phyloP scores from a whole-genome alignment of 2,329 filamentous ascomycete genomes.

The Madurella fahalii region DNA sequence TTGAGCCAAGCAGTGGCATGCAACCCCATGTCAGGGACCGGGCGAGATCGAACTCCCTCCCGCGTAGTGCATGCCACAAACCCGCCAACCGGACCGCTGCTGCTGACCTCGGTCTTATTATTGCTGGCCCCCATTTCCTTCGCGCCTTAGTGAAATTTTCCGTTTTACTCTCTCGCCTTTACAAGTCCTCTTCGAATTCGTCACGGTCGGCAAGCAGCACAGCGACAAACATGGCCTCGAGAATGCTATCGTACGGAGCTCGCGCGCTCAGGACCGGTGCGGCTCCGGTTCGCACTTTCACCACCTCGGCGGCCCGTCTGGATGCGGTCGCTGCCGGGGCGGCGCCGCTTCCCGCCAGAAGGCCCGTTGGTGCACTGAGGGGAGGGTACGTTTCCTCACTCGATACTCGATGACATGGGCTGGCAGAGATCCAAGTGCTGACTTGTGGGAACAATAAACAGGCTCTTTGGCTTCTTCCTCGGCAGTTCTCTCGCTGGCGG shows the following conservation, averaged over 20 bases:
- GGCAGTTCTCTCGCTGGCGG: conserved; percentile 75
- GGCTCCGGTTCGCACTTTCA: conserved; percentile 42
- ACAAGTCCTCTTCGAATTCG: neutral
- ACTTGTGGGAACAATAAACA: conserved; percentile 35
- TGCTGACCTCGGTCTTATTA: neutral
- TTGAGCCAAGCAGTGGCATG: conserved; percentile 4
- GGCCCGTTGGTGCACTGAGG: conserved; percentile 58
- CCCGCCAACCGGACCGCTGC: neutral
- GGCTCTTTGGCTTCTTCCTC: conserved; percentile 86
- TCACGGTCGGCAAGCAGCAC: neutral
- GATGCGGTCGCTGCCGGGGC: conserved; percentile 34
- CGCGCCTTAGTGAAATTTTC: neutral
- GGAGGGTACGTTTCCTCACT: conserved; percentile 48
- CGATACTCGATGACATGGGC: neutral
- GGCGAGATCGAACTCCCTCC: neutral
- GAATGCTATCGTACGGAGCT: conserved; percentile 37
- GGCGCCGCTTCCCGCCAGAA: conserved; percentile 48
- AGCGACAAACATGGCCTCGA: conserved; percentile 40
- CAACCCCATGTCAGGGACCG: conserved; percentile 3
- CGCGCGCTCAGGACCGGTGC: conserved; percentile 34
- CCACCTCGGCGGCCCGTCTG: conserved; percentile 44
- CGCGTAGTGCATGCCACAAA: conserved; percentile 5
- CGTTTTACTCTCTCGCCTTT: neutral
- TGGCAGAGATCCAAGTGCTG: neutral
- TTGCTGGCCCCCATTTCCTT: neutral